These are phyloP conservation scores for Termitomyces bulborhizus DNA, from an alignment of 768 basidiomycete species.

Conservation along the genomic window DNA sequence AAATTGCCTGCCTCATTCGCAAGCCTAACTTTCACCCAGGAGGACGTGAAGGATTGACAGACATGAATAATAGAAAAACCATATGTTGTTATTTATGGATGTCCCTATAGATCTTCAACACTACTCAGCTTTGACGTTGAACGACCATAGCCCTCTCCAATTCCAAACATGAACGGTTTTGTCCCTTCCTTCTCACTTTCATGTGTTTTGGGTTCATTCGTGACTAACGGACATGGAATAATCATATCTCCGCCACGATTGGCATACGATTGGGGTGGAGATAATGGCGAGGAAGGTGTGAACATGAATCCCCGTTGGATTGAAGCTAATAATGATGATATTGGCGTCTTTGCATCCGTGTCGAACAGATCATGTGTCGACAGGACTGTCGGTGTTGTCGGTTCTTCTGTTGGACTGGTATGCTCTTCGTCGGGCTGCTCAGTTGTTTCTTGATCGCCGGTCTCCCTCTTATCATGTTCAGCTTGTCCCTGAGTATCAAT, in stretches of 20 bases:
- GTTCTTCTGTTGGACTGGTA: not conserved
- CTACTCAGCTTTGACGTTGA: constrained; percentile 12
- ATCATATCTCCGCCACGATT: constrained; percentile 4
- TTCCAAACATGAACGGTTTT: constrained; percentile 13
- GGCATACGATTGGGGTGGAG: constrained; percentile 46
- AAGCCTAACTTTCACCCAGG: not conserved
- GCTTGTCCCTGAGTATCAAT: not conserved
- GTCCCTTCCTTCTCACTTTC: constrained; percentile 3
- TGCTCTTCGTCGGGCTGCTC: not conserved
- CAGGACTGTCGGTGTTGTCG: constrained; percentile 7
- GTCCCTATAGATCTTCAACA: constrained; percentile 14
- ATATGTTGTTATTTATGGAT: constrained; percentile 10
- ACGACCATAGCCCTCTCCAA: constrained; percentile 9
- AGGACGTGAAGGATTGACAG: not conserved
- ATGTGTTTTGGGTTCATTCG: constrained; percentile 1
- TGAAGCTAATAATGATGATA: constrained; percentile 54
- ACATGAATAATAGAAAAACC: not conserved
- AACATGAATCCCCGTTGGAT: constrained; percentile 68
- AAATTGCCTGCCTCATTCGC: not conserved
- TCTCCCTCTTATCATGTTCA: not conserved
- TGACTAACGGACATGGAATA: constrained; percentile 14
- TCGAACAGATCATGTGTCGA: constrained; percentile 1
- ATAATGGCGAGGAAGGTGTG: constrained; percentile 56
- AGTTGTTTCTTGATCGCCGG: not conserved
- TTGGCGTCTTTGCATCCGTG: constrained; percentile 44